phyloP scores from a whole-genome alignment of 2,329 filamentous ascomycete species.

The Colletotrichum liriopes region DNA sequence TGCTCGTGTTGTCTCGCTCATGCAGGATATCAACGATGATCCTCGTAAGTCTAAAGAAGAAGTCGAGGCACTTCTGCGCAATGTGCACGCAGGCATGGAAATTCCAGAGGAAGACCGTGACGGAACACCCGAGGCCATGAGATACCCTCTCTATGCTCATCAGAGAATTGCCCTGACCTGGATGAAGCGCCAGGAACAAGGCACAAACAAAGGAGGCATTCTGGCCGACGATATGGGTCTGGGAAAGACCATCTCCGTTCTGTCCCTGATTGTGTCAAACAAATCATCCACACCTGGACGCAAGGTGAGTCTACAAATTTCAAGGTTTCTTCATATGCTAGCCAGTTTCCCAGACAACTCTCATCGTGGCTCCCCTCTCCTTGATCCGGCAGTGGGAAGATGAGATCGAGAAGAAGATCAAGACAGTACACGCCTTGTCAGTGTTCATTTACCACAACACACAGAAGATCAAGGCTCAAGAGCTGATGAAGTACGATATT shows the following conservation, averaged over 20 bases:
- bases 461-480: slow-evolving; percentile 68
- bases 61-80: slow-evolving; percentile 78
- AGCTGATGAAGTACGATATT: slow-evolving; percentile 78
- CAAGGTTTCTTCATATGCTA: slow-evolving; percentile 15
- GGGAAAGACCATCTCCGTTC: slow-evolving; percentile 86
- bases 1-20: slow-evolving; percentile 29
- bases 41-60: slow-evolving; percentile 69
- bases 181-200: slow-evolving; percentile 82
- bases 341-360: slow-evolving; percentile 71
- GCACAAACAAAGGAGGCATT: slow-evolving; percentile 83
- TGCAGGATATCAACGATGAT: slow-evolving; percentile 55
- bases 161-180: slow-evolving; percentile 86
- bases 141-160: slow-evolving; percentile 81
- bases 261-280: slow-evolving; percentile 81
- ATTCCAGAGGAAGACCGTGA: slow-evolving; percentile 74
- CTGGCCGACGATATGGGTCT: slow-evolving; percentile 88
- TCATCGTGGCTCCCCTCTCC: slow-evolving; percentile 86
- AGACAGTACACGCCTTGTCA: slow-evolving; percentile 69
- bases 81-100: slow-evolving; percentile 81
- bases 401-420: slow-evolving; percentile 82
- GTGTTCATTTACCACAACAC: slow-evolving; percentile 79
- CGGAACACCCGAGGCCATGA: slow-evolving; percentile 79
- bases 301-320: slow-evolving; percentile 47
- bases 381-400: slow-evolving; percentile 88
- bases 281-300: slow-evolving; percentile 66